Conservation (phyloP, 495 filamentous ascomycete genomes). For the Massariosphaeria phaeospora region DNA sequence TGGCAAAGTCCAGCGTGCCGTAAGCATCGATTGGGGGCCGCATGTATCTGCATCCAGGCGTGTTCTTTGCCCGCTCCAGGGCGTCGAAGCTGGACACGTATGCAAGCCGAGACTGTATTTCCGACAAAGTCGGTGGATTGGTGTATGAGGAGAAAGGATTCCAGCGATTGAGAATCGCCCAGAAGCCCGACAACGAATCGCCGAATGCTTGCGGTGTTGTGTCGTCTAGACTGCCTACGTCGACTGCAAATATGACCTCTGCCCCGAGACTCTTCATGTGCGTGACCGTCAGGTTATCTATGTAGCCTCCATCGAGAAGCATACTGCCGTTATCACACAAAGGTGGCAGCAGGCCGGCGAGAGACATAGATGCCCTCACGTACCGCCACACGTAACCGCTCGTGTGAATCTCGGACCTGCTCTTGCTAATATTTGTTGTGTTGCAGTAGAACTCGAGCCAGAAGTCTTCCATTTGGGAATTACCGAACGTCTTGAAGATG, state of each 20-base stretch:
- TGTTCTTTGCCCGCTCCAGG: constrained; percentile 84
- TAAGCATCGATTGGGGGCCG: constrained; percentile 89
- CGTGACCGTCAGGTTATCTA: constrained; percentile 93
- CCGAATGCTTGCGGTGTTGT: constrained; percentile 85
- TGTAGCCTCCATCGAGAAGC: constrained; percentile 92
- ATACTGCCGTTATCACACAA: constrained; percentile 95
- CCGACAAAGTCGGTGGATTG: constrained; percentile 89
- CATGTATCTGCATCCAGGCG: constrained; percentile 88
- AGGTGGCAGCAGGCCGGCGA: constrained; percentile 86
- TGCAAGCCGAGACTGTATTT: constrained; percentile 90
- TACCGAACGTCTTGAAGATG: constrained; percentile 97
- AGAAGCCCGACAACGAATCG: constrained; percentile 90
- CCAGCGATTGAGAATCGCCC: constrained; percentile 92
- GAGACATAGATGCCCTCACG: constrained; percentile 89
- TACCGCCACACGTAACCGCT: constrained; percentile 96
- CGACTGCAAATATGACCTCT: constrained; percentile 90
- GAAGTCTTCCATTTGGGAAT: constrained; percentile 96
- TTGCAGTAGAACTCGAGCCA: constrained; percentile 99
- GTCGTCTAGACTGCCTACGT: constrained; percentile 89
- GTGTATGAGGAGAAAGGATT: constrained; percentile 83
- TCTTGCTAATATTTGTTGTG: constrained; percentile 93
- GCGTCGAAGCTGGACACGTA: constrained; percentile 93
- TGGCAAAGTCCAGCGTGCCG: constrained; percentile 91
- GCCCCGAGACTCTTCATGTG: constrained; percentile 95
- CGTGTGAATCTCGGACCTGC: constrained; percentile 82